Conservation (phyloP, 2,329 filamentous ascomycete species). For the Ploettnerulaceae sp. region DNA sequence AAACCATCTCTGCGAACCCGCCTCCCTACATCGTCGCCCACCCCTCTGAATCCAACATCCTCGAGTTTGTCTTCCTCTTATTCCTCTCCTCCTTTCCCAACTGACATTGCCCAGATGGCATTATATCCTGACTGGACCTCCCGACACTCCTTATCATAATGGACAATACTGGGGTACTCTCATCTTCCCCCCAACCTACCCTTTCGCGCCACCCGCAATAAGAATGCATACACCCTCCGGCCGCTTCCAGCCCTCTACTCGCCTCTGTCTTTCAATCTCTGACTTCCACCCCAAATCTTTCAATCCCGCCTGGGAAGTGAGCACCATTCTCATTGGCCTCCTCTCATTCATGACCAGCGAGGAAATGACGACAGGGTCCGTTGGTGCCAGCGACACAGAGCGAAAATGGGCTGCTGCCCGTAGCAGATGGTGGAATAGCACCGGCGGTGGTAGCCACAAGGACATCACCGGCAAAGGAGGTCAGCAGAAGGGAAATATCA, state of each 20-base stretch:
- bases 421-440: slow-evolving; percentile 95
- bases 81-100: not conserved
- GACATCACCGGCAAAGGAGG: slow-evolving; percentile 26
- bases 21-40: slow-evolving; percentile 87
- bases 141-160: slow-evolving; percentile 86
- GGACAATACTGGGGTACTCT: slow-evolving; percentile 98
- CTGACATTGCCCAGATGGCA: slow-evolving; percentile 63
- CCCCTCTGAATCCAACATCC: slow-evolving; percentile 84
- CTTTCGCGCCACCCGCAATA: slow-evolving; percentile 93
- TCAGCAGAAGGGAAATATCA: slow-evolving; percentile 69
- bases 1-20: slow-evolving; percentile 65
- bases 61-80: slow-evolving; percentile 58
- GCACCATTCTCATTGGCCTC: slow-evolving; percentile 89
- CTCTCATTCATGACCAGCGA: slow-evolving; percentile 98
- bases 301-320: slow-evolving; percentile 97
- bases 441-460: slow-evolving; percentile 56
- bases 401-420: slow-evolving; percentile 71
- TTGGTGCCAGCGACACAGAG: slow-evolving; percentile 72
- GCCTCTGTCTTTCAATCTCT: slow-evolving; percentile 90
- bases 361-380: slow-evolving; percentile 94
- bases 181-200: slow-evolving; percentile 93
- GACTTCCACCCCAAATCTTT: slow-evolving; percentile 98
- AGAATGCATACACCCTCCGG: slow-evolving; percentile 98
- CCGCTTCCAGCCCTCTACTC: slow-evolving; percentile 87
- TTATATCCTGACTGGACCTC: slow-evolving; percentile 91